Evolutionary conservation across 345 rosid genomes (phyloP), one percentile per base, ranked within the genome.

Genomic region (Bruguiera parviflora): DNA sequence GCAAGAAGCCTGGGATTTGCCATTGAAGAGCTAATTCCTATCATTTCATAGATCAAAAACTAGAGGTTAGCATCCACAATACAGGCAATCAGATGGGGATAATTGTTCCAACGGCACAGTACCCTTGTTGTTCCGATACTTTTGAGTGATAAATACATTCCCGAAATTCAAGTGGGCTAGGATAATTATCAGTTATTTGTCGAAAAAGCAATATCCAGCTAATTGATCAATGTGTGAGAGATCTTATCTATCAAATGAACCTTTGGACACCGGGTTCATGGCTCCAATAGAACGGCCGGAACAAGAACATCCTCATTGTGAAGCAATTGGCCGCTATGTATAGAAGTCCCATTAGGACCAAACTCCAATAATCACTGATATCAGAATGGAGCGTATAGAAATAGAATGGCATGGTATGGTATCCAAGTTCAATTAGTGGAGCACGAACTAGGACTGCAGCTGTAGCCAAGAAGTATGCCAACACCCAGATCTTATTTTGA

Each of bases 341-440:
- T 1, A 75, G 55, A n/a, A 85, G 51, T 61, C 94, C 96, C 28
- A 78, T 72, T 43, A 88, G 77, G 51, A 85, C 71, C 89, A 84
- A 86, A 68, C 78, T 74, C 27, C 69, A 60, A 70, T 63, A 33
- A 20, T 78, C 71, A 4, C 39, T 66, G 32, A 77, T 69, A 67
- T 70, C 24, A 5, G 86, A 82, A 77, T 90, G 87, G 73, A 95
- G 88, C 72, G 84, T 73, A 71, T 85, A 65, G 62, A 95, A 67
- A 77, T 80, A 92, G 75, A 92, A 89, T 0, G 98, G 98, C 58
- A 90, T 77, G 58, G 96, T 89, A 76, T 83, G 87, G 80, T 95
- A 95, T 92, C 99, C 87, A 84, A 92, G 89, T 84, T 95, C 98
- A 6, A 95, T 84, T 71, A 92, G 81, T 1, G 98, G 97, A 22